Evolutionary conservation across 2,329 filamentous ascomycete species (phyloP).

Genomic region (Purpureocillium takamizusanense): DNA sequence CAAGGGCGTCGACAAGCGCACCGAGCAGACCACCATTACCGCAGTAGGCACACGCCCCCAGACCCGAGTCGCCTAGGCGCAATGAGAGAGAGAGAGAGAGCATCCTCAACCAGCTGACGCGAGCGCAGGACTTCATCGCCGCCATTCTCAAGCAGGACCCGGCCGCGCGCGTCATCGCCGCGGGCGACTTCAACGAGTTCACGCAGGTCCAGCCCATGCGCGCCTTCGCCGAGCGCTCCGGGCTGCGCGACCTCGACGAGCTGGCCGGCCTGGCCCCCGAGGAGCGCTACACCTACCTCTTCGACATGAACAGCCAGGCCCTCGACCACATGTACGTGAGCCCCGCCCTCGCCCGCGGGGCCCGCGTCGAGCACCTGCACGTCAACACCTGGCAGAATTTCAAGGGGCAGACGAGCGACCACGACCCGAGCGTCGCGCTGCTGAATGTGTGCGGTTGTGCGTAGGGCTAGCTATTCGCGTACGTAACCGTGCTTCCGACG

Average conservation of each 20-base stretch:
- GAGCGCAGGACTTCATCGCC: conserved; percentile 39
- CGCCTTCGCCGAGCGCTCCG: conserved; percentile 42
- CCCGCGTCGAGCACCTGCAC: conserved; percentile 58
- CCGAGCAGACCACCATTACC: conserved; percentile 47
- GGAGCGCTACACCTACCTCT: conserved; percentile 65
- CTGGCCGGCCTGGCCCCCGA: conserved; percentile 37
- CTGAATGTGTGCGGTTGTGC: conserved; percentile 47
- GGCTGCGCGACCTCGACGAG: conserved; percentile 53
- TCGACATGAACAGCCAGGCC: conserved; percentile 59
- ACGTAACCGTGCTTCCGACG: background rate
- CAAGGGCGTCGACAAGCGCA: conserved; percentile 48
- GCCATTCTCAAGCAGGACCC: conserved; percentile 47
- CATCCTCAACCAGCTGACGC: background rate
- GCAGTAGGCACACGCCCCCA: too few relatives aligned
- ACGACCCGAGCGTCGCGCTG: conserved; percentile 58
- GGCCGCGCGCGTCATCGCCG: conserved; percentile 47
- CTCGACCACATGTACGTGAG: conserved; percentile 64
- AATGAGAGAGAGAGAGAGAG: background rate
- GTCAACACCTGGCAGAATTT: conserved; percentile 58
- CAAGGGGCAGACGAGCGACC: conserved; percentile 52
- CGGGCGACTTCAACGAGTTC: conserved; percentile 69
- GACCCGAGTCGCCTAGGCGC: background rate
- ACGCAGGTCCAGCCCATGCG: conserved; percentile 50
- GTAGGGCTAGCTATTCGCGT: background rate
- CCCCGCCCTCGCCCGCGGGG: conserved; percentile 32